Conservation (phyloP, 768 basidiomycete species). For the Fistulinella prunicolor region DNA sequence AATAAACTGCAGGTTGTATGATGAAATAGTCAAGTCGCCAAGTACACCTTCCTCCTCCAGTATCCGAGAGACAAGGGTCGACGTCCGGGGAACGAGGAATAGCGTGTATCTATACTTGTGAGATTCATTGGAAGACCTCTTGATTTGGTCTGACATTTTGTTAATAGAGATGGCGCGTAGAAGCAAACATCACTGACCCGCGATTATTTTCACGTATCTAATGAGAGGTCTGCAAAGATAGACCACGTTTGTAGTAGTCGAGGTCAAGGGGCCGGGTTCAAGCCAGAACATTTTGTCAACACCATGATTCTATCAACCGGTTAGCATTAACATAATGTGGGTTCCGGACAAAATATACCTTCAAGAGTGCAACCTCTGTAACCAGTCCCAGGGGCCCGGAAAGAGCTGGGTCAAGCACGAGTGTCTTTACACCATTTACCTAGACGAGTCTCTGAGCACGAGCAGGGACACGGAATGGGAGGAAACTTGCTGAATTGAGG, state of each 20-base stretch:
- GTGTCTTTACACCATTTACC: slow-evolving; percentile 94
- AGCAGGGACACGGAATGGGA: not conserved
- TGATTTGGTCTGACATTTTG: slow-evolving; percentile 77
- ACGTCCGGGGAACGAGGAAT: slow-evolving; percentile 83
- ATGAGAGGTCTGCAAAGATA: slow-evolving; percentile 91
- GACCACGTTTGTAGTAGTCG: slow-evolving; percentile 83
- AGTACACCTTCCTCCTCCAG: slow-evolving; percentile 97
- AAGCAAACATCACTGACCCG: slow-evolving; percentile 52
- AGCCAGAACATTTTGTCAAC: slow-evolving; percentile 99
- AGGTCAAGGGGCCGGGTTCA: slow-evolving; percentile 80
- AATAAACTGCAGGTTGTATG: slow-evolving; percentile 92
- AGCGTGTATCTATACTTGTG: slow-evolving; percentile 83
- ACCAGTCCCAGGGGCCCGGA: slow-evolving; percentile 92
- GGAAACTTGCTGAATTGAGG: slow-evolving; percentile 65
- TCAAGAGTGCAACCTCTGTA: slow-evolving; percentile 90
- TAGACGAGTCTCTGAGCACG: slow-evolving; percentile 29
- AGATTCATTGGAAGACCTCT: slow-evolving; percentile 66
- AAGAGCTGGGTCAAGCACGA: slow-evolving; percentile 85
- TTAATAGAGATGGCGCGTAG: slow-evolving; percentile 20
- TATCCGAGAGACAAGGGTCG: slow-evolving; percentile 80
- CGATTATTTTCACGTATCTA: slow-evolving; percentile 82
- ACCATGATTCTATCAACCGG: slow-evolving; percentile 79
- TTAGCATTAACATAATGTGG: slow-evolving; percentile 6
- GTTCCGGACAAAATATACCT: slow-evolving; percentile 48
- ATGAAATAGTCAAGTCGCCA: slow-evolving; percentile 85